These are phyloP conservation scores for Nemania abortiva DNA, from an alignment of 2,329 filamentous ascomycete genomes.

Conservation along the genomic window DNA sequence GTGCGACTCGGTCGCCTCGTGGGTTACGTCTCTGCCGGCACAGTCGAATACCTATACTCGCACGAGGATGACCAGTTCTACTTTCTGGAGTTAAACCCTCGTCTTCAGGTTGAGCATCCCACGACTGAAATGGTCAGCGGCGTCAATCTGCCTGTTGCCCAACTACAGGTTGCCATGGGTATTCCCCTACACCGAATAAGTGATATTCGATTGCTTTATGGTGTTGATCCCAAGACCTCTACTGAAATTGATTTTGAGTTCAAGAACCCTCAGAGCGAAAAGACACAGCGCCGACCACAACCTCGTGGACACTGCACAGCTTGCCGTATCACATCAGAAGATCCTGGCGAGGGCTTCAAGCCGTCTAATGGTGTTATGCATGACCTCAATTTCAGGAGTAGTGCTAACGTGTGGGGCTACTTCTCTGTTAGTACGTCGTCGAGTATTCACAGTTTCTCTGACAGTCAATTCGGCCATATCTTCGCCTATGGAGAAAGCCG, in stretches of 20 bases:
- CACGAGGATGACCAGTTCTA: conserved; percentile 99
- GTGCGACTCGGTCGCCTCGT: conserved; percentile 94
- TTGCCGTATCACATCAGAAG: conserved; percentile 98
- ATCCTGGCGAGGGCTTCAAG: conserved; percentile 99
- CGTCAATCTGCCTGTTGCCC: conserved; percentile 95
- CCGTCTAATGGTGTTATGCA: conserved; percentile 99
- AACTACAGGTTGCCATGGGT: conserved; percentile 99
- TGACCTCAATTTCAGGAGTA: conserved; percentile 98
- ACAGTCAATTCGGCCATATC: conserved; percentile 99
- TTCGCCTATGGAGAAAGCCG: conserved; percentile 99
- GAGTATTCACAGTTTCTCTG: conserved; percentile 99
- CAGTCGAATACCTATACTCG: conserved; percentile 98
- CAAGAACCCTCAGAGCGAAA: conserved; percentile 82
- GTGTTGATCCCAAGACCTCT: conserved; percentile 87
- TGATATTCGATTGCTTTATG: conserved; percentile 96
- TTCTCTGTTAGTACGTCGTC: conserved; percentile 98
- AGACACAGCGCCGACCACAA: conserved; percentile 87
- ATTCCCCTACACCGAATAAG: conserved; percentile 93
- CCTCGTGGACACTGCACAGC: conserved; percentile 98
- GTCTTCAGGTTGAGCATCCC: conserved; percentile 99
- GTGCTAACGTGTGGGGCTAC: conserved; percentile 99
- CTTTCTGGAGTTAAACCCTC: conserved; percentile 97
- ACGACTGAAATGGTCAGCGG: conserved; percentile 99
- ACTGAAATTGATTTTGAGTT: conserved; percentile 98
- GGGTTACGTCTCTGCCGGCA: conserved; percentile 98